A percentile compares a stretch with the other conserved stretches of the same genome.
Evolutionary conservation across 2,329 filamentous ascomycete genomes (phyloP).

Genomic region (Cladosporium colombiae): DNA sequence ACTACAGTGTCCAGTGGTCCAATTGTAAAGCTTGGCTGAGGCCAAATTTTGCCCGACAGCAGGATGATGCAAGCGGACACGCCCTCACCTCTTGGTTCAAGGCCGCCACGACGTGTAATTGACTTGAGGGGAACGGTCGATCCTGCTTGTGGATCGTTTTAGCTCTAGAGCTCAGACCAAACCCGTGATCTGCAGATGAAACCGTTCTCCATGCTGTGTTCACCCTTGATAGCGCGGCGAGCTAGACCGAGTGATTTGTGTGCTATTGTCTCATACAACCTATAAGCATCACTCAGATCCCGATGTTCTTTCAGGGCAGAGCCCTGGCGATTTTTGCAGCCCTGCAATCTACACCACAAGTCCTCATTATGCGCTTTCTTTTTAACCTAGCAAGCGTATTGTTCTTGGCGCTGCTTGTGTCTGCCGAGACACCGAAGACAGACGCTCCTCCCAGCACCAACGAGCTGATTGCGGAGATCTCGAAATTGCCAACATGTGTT

Average conservation of each 20-base stretch:
- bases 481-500: constrained; percentile 5
- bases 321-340: neutral
- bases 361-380: neutral
- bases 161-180: neutral
- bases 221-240: neutral
- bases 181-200: neutral
- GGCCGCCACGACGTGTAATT: neutral
- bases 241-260: neutral
- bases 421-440: neutral
- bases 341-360: neutral
- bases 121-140: neutral
- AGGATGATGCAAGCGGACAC: neutral
- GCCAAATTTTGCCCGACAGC: neutral
- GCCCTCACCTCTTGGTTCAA: neutral
- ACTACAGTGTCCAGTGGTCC: neutral
- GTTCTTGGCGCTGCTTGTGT: neutral
- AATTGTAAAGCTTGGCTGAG: neutral
- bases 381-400: neutral
- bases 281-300: neutral
- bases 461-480: neutral
- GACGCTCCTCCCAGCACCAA: neutral
- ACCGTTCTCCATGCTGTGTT: neutral
- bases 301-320: neutral
- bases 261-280: neutral
- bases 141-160: neutral